A percentile compares a stretch with the other conserved stretches of the same genome.
These are phyloP conservation scores for Hapsidospora chrysogenum DNA, from an alignment of 495 filamentous ascomycete species.

Conservation along the genomic window DNA sequence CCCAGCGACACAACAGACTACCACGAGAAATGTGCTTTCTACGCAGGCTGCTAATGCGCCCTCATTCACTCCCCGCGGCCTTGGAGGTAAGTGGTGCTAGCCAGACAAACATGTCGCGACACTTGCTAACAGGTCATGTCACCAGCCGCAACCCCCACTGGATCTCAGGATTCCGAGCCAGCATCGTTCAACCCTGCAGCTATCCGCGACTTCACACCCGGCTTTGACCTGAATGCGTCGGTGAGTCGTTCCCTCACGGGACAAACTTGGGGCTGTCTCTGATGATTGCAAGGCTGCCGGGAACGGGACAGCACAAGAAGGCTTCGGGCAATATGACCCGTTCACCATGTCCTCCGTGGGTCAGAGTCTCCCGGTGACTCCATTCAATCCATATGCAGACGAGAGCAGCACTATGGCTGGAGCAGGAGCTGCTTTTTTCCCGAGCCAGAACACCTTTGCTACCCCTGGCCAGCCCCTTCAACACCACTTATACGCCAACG, in stretches of 20 bases:
- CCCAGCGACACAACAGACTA: conserved; percentile 34
- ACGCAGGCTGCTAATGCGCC: conserved; percentile 81
- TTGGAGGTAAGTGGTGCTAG: conserved; percentile 17
- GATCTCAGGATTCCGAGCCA: too few species aligned
- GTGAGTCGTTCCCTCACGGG: conserved; percentile 27
- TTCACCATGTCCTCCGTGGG: conserved; percentile 39
- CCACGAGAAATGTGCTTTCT: conserved; percentile 54
- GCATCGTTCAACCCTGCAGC: conserved; percentile 34
- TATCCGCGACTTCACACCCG: conserved; percentile 68
- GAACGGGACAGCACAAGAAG: conserved; percentile 1
- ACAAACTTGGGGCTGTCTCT: too few species aligned
- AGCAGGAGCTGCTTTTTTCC: conserved; percentile 34
- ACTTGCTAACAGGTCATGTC: too few species aligned
- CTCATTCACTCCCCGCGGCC: conserved; percentile 62
- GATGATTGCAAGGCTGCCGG: conserved; percentile 8
- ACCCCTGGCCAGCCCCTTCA: conserved; percentile 56
- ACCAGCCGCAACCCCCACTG: too few species aligned
- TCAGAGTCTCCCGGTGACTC: conserved; percentile 32
- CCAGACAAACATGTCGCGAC: conserved; percentile 2
- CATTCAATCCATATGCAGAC: conserved; percentile 51
- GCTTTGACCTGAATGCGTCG: conserved; percentile 45
- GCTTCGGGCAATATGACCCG: conserved; percentile 32
- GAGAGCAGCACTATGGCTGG: conserved; percentile 31
- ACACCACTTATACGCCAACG: conserved; percentile 85
- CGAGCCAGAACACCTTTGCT: conserved; percentile 21